Conservation (phyloP, 495 filamentous ascomycete species). For the Aspergillus asperescens region DNA sequence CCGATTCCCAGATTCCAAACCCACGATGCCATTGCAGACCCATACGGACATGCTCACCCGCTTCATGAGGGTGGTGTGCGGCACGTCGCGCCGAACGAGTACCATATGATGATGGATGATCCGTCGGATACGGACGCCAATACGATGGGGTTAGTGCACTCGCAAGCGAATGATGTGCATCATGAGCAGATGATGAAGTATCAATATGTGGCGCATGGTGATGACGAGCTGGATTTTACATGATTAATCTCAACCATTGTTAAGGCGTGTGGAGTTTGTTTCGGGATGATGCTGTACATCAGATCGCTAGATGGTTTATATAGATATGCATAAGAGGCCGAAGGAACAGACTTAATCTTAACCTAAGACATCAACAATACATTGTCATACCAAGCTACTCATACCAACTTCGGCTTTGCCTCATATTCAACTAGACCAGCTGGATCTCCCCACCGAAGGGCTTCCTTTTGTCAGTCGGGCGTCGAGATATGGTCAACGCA, state of each 20-base stretch:
- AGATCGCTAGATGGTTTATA: too few relatives aligned
- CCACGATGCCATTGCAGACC: slow-evolving; percentile 34
- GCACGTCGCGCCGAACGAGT: slow-evolving; percentile 33
- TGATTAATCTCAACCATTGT: not conserved
- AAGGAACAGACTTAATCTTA: too few relatives aligned
- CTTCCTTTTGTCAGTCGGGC: too few relatives aligned
- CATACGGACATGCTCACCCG: slow-evolving; percentile 29
- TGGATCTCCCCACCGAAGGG: too few relatives aligned
- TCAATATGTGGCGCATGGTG: slow-evolving; percentile 29
- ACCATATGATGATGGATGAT: slow-evolving; percentile 46
- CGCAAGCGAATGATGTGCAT: slow-evolving; percentile 39
- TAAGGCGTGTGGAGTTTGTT: not conserved
- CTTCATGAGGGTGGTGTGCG: slow-evolving; percentile 27
- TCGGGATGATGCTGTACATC: too few relatives aligned
- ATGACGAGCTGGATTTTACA: slow-evolving; percentile 12
- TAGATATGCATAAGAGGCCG: too few relatives aligned
- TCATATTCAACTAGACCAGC: too few relatives aligned
- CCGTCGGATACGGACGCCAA: slow-evolving; percentile 30
- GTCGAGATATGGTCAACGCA: too few relatives aligned
- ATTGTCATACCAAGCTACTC: too few relatives aligned
- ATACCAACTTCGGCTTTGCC: too few relatives aligned
- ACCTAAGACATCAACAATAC: too few relatives aligned
- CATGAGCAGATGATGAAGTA: slow-evolving; percentile 43
- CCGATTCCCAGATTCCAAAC: slow-evolving; percentile 36
- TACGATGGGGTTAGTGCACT: slow-evolving; percentile 35